These are phyloP conservation scores for Annona cherimola DNA, from an alignment of 164 flowering plant species.

Conservation along the genomic window DNA sequence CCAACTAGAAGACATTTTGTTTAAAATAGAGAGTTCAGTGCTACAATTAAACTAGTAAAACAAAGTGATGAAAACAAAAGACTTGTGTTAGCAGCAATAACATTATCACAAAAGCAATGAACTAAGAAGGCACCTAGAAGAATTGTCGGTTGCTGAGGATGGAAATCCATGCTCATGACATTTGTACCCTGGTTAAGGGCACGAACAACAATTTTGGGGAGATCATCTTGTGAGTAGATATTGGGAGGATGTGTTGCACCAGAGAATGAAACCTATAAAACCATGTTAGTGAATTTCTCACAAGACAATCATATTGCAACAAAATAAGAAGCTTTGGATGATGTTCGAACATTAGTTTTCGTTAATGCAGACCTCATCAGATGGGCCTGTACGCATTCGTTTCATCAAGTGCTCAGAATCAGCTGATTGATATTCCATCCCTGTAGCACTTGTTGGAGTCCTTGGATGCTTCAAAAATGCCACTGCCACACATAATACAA, in stretches of 20 bases:
- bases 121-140: slow-evolving; percentile 47
- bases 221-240: slow-evolving; percentile 64
- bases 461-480: slow-evolving; percentile 67
- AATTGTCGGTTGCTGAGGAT: slow-evolving; percentile 65
- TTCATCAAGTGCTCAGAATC: slow-evolving; percentile 71
- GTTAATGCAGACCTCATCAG: slow-evolving; percentile 53
- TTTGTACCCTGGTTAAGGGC: slow-evolving; percentile 57
- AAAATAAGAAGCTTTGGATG: neutral
- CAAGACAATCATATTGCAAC: neutral
- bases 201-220: slow-evolving; percentile 57
- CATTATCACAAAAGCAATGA: neutral
- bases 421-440: slow-evolving; percentile 64
- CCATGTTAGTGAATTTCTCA: neutral
- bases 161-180: slow-evolving; percentile 87
- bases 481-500: slow-evolving; percentile 25
- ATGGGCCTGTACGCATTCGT: slow-evolving; percentile 55
- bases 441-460: slow-evolving; percentile 49
- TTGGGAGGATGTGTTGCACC: slow-evolving; percentile 50
- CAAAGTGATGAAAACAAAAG: neutral
- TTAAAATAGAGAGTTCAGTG: neutral
- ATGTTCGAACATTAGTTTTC: neutral
- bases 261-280: slow-evolving; percentile 49
- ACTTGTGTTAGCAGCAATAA: neutral
- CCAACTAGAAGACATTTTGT: slow-evolving; percentile 21
- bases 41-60: neutral